Evolutionary conservation across 2,329 filamentous ascomycete species (phyloP), one percentile per base, ranked within the genome.

Genomic region (Leptographium radiaticola): DNA sequence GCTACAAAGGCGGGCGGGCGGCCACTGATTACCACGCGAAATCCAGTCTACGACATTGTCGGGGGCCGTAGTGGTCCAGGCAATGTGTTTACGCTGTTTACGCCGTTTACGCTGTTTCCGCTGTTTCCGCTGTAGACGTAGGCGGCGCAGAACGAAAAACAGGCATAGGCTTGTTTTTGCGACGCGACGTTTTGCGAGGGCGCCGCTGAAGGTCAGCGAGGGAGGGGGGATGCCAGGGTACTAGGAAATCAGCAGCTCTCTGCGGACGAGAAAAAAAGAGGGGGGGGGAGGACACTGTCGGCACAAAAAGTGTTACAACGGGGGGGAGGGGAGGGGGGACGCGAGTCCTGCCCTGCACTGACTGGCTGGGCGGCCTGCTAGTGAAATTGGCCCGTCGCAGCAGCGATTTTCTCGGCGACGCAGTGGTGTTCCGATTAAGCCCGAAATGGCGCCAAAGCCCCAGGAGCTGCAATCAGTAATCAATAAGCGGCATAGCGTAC

Each of bases 181-280:
- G 25, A 25, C 25, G 25, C 25, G 25, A 25, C 25, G 2, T 25
- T 25, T 25, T 25, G 25, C 25, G 25, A 25, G 25, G 25, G 25
- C 25, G 25, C 25, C 25, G 25, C 25, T 25, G 25, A 25, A 25
- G 25, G 5, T 30, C 30, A 39, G 49, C 31, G 45, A 18, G 20
- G 25, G 46, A 25, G 52, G 57, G 57, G 39, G 56, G 52, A 48
- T 52, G 52, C 53, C 53, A 46, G 49, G 49, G 57, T 59, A 59
- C 57, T 52, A 46, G 57, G 54, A 58, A 59, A 58, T 49, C 42
- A 51, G 40, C 31, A 16, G 15, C 10, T 34, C 25, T 10, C 25
- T 8, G 46, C 30, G 31, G 36, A 25, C 20, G 31, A 30, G 39
- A 48, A 55, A 39, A 51, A 39, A 39, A 45, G 36, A 39, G 47